Conservation (phyloP, 495 filamentous ascomycete genomes). For the Aspergillus nanangensis region DNA sequence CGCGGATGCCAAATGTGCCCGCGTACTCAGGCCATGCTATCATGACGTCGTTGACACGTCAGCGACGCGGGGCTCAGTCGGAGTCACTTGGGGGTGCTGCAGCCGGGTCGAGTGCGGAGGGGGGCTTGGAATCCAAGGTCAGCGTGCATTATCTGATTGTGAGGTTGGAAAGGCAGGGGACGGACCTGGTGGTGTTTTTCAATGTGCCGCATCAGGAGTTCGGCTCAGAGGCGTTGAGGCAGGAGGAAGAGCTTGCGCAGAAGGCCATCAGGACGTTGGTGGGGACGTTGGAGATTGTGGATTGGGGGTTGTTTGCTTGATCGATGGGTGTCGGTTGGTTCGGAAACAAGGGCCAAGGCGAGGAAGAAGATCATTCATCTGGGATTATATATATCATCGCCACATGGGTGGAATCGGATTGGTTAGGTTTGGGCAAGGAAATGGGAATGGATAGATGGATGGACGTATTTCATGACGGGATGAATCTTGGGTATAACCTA, state of each 20-base stretch:
- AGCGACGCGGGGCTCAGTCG: neutral
- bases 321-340: neutral
- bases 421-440: neutral
- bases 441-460: neutral
- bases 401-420: neutral
- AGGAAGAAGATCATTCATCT: no score
- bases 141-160: slow-evolving; percentile 51
- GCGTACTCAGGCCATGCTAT: slow-evolving; percentile 30
- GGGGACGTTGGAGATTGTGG: slow-evolving; percentile 67
- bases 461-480: no score
- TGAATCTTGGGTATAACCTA: no score
- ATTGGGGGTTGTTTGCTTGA: slow-evolving; percentile 76
- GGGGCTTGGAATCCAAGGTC: slow-evolving; percentile 15
- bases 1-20: slow-evolving; percentile 14
- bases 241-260: slow-evolving; percentile 57
- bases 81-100: slow-evolving; percentile 10
- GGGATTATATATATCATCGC: no score
- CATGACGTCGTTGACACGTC: slow-evolving; percentile 21
- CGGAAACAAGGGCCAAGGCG: no score
- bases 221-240: slow-evolving; percentile 37
- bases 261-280: slow-evolving; percentile 61
- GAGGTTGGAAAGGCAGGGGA: slow-evolving; percentile 65
- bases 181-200: slow-evolving; percentile 83
- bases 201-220: slow-evolving; percentile 85
- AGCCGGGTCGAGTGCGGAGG: slow-evolving; percentile 17